Percentiles rank a stretch among this genome's conserved stretches.
Conservation (phyloP, 2,329 filamentous ascomycete species). For the Fusarium piperis region DNA sequence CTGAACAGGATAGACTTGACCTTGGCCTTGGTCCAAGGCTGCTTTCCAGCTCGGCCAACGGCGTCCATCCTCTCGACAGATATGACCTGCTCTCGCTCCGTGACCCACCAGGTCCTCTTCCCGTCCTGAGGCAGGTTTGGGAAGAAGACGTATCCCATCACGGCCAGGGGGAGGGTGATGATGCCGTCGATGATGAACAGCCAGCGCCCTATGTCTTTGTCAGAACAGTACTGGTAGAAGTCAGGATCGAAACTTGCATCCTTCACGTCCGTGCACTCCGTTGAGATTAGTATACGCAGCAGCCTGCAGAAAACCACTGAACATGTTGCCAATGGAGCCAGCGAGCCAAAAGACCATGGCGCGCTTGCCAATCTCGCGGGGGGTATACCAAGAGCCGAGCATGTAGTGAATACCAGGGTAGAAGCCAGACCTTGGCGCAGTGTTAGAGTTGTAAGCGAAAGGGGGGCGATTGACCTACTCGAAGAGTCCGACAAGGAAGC, state of each 20-base stretch:
- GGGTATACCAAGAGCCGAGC: constrained; percentile 38
- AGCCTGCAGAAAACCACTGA: constrained; percentile 25
- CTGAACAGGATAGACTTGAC: constrained; percentile 11
- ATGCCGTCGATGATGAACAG: constrained; percentile 32
- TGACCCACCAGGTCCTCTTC: constrained; percentile 30
- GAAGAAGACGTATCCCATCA: constrained; percentile 26
- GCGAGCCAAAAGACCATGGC: constrained; percentile 34
- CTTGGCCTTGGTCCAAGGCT: constrained; percentile 28
- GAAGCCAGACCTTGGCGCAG: constrained; percentile 14
- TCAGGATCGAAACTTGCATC: constrained; percentile 8
- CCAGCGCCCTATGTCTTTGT: constrained; percentile 21
- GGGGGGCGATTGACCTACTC: constrained; percentile 8
- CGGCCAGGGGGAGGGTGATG: constrained; percentile 24
- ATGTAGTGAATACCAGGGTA: constrained; percentile 33
- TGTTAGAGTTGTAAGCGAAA: not conserved
- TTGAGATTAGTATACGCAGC: constrained; percentile 23
- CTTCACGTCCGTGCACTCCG: constrained; percentile 23
- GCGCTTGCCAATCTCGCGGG: constrained; percentile 32
- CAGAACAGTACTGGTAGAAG: not conserved
- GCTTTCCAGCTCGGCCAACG: constrained; percentile 22
- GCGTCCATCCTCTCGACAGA: constrained; percentile 21
- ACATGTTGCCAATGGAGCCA: constrained; percentile 23
- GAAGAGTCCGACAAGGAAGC: constrained; percentile 29
- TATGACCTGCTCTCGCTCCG: constrained; percentile 18
- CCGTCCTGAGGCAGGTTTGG: constrained; percentile 29